Evolutionary conservation across 352 stramenopile genomes (phyloP).

Genomic region (Lagenidium giganteum): DNA sequence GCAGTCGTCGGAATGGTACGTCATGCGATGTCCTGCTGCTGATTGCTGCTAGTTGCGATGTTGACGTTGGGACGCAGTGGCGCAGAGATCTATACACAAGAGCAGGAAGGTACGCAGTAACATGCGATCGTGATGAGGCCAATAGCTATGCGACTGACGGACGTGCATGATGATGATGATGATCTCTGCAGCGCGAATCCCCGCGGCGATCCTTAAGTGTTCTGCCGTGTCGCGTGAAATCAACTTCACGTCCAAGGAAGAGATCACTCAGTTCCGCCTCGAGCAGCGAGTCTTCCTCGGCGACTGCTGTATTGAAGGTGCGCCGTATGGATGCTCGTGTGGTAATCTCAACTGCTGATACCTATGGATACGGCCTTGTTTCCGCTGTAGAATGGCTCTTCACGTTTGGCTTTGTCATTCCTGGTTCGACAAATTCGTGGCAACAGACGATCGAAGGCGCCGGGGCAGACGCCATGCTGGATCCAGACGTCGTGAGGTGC

Average conservation of each 20-base stretch:
- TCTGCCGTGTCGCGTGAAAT: slow-evolving; percentile 87
- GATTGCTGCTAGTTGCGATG: too few species aligned
- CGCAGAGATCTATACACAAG: slow-evolving; percentile 45
- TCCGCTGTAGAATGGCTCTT: slow-evolving; percentile 94
- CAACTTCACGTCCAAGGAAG: slow-evolving; percentile 83
- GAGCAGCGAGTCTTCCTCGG: slow-evolving; percentile 86
- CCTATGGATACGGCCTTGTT: too few species aligned
- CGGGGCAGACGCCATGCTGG: slow-evolving; percentile 78
- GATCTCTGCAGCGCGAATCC: slow-evolving; percentile 38
- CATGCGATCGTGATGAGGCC: too few species aligned
- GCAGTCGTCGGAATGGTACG: slow-evolving; percentile 64
- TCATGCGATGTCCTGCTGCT: too few species aligned
- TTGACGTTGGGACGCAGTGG: slow-evolving; percentile 32
- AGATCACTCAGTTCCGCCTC: slow-evolving; percentile 86
- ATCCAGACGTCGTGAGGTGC: slow-evolving; percentile 66
- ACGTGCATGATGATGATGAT: too few species aligned
- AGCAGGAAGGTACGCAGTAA: slow-evolving; percentile 64
- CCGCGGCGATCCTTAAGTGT: slow-evolving; percentile 79
- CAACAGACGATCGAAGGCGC: slow-evolving; percentile 91
- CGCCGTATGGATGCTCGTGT: too few species aligned
- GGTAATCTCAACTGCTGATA: too few species aligned
- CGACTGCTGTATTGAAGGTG: slow-evolving; percentile 81
- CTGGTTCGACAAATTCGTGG: slow-evolving; percentile 91
- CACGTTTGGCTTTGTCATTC: slow-evolving; percentile 92
- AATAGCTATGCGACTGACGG: too few species aligned